Evolutionary conservation across 78 protist species (phyloP).

Genomic region (Isochrysis galbana): DNA sequence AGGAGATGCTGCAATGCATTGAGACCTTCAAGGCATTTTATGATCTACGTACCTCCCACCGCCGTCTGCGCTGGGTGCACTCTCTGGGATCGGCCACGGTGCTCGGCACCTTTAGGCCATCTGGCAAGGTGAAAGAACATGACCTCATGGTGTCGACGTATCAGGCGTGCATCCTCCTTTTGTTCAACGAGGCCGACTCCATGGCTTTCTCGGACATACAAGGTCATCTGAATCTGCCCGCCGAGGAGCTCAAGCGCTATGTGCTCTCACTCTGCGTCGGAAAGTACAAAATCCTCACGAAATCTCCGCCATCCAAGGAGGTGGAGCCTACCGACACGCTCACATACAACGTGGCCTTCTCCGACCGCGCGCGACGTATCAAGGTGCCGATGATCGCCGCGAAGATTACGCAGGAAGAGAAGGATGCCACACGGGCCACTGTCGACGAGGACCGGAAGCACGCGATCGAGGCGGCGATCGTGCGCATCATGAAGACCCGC

Average conservation of each 20-base stretch:
- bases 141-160: conserved; percentile 41
- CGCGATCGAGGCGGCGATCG: conserved; percentile 42
- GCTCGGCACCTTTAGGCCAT: background rate
- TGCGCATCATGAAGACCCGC: conserved; percentile 67
- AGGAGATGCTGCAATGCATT: conserved; percentile 12
- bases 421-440: conserved; percentile 36
- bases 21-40: conserved; percentile 32
- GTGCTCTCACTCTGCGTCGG: conserved; percentile 13
- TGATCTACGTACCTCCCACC: conserved; percentile 34
- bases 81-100: conserved; percentile 30
- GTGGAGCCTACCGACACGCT: background rate
- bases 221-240: conserved; percentile 31
- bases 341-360: conserved; percentile 13
- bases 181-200: conserved; percentile 32
- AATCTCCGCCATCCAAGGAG: background rate
- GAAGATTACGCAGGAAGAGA: conserved; percentile 47
- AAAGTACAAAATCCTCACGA: conserved; percentile 5
- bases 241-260: conserved; percentile 41
- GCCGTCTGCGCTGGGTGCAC: conserved; percentile 48
- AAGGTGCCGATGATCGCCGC: conserved; percentile 46
- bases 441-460: conserved; percentile 64
- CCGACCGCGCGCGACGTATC: conserved; percentile 4
- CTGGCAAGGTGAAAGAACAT: conserved; percentile 8
- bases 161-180: conserved; percentile 41
- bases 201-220: conserved; percentile 12